These are phyloP conservation scores for Hericium erinaceus DNA, from an alignment of 768 basidiomycete genomes.

Conservation along the genomic window DNA sequence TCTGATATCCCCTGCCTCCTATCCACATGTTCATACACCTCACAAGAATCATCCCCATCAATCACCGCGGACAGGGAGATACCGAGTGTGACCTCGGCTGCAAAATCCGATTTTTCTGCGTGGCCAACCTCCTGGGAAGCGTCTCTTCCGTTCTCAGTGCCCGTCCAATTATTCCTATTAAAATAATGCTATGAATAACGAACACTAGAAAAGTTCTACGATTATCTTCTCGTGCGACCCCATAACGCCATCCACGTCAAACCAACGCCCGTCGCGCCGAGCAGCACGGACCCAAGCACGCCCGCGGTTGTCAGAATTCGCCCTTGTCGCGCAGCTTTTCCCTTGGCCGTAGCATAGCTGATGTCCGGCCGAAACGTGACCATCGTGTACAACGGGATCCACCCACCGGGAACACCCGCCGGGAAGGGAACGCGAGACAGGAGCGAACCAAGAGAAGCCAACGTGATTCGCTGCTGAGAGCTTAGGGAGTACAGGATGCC, in stretches of 20 bases:
- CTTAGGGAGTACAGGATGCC: slow-evolving; percentile 59
- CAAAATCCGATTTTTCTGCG: slow-evolving; percentile 7
- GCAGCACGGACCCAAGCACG: slow-evolving; percentile 16
- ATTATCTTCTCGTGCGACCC: slow-evolving; percentile 10
- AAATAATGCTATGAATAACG: slow-evolving; percentile 2
- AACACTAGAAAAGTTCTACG: slow-evolving; percentile 10
- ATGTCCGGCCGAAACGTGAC: slow-evolving; percentile 96
- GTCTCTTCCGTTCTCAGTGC: neutral
- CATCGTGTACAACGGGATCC: slow-evolving; percentile 96
- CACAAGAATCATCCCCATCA: slow-evolving; percentile 4
- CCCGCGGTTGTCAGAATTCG: slow-evolving; percentile 43
- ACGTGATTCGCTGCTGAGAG: slow-evolving; percentile 36
- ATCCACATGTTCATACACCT: neutral
- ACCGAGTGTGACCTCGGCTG: slow-evolving; percentile 5
- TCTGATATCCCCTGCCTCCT: slow-evolving; percentile 2
- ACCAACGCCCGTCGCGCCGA: slow-evolving; percentile 5
- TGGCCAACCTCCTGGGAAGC: slow-evolving; percentile 13
- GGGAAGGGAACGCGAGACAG: slow-evolving; percentile 19
- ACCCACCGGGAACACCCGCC: slow-evolving; percentile 52
- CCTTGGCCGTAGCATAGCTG: slow-evolving; percentile 74
- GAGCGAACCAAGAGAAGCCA: slow-evolving; percentile 35
- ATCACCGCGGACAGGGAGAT: slow-evolving; percentile 11
- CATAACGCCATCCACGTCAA: slow-evolving; percentile 14
- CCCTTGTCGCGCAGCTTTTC: slow-evolving; percentile 63
- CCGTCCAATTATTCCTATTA: neutral